A percentile compares a stretch with the other conserved stretches of the same genome.
Conservation (phyloP, 2,329 filamentous ascomycete genomes). For the Setomelanomma holmii region DNA sequence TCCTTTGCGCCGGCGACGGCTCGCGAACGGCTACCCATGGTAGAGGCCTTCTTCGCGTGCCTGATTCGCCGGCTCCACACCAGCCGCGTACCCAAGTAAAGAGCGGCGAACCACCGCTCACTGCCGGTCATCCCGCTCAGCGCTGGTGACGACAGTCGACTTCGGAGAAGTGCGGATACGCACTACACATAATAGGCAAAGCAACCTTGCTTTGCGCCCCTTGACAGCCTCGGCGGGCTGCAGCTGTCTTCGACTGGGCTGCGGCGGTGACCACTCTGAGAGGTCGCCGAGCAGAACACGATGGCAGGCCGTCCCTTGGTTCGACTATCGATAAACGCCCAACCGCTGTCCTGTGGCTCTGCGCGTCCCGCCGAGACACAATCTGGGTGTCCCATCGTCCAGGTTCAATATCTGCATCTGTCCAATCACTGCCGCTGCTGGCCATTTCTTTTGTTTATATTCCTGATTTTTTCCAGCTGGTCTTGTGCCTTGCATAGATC, state of each 20-base stretch:
- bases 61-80: slow-evolving; percentile 31
- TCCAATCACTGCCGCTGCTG: slow-evolving; percentile 30
- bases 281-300: slow-evolving; percentile 15
- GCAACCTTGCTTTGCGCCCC: slow-evolving; percentile 19
- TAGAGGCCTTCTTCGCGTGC: slow-evolving; percentile 10
- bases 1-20: slow-evolving; percentile 34
- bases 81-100: slow-evolving; percentile 10
- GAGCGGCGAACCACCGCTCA: slow-evolving; percentile 25
- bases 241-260: slow-evolving; percentile 19
- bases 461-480: slow-evolving; percentile 20
- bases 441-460: slow-evolving; percentile 17
- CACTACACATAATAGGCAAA: slow-evolving; percentile 31
- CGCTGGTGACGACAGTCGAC: slow-evolving; percentile 34
- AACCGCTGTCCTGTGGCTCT: slow-evolving; percentile 9
- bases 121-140: slow-evolving; percentile 40
- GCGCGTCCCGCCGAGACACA: slow-evolving; percentile 37
- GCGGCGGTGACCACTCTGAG: slow-evolving; percentile 15
- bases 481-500: slow-evolving; percentile 42
- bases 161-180: slow-evolving; percentile 36
- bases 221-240: slow-evolving; percentile 23
- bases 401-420: slow-evolving; percentile 24
- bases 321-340: slow-evolving; percentile 20
- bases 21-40: slow-evolving; percentile 28
- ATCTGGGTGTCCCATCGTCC: slow-evolving; percentile 27
- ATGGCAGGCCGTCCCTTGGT: slow-evolving; percentile 10